Evolutionary conservation across 257 asterid genomes (phyloP).

Genomic region (Prunella vulgaris): DNA sequence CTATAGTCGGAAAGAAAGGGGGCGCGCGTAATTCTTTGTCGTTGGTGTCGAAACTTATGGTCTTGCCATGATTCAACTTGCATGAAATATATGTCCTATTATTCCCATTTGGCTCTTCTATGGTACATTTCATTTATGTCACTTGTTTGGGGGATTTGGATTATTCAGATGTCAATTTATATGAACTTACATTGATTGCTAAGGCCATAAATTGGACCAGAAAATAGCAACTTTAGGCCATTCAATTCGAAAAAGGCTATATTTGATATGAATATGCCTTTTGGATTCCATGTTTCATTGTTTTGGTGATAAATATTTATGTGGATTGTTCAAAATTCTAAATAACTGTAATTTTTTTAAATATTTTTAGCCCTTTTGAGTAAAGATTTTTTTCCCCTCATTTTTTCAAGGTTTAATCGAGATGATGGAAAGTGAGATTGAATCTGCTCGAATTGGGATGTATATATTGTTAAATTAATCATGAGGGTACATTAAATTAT

Average conservation of each 20-base stretch:
- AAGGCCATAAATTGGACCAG: neutral
- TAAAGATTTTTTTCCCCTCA: too few species aligned
- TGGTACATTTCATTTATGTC: neutral
- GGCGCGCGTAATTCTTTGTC: neutral
- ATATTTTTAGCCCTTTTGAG: too few species aligned
- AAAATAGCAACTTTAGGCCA: neutral
- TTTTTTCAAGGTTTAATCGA: too few species aligned
- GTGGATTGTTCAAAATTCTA: neutral
- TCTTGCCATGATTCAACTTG: neutral
- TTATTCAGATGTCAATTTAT: neutral
- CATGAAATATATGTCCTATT: neutral
- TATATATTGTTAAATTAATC: too few species aligned
- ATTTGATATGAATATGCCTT: neutral
- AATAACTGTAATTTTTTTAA: too few species aligned
- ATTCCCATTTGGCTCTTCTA: neutral
- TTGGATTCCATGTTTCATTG: neutral
- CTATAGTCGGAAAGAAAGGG: neutral
- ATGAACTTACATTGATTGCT: neutral
- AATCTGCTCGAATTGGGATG: too few species aligned
- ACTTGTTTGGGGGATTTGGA: neutral
- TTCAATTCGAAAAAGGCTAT: slow-evolving; percentile 3
- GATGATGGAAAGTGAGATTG: too few species aligned
- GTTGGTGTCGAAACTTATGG: neutral
- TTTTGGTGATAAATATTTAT: neutral
- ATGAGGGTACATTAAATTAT: too few species aligned